phyloP scores from a whole-genome alignment of 2,329 filamentous ascomycete genomes.

The Cladosporium sp. region DNA sequence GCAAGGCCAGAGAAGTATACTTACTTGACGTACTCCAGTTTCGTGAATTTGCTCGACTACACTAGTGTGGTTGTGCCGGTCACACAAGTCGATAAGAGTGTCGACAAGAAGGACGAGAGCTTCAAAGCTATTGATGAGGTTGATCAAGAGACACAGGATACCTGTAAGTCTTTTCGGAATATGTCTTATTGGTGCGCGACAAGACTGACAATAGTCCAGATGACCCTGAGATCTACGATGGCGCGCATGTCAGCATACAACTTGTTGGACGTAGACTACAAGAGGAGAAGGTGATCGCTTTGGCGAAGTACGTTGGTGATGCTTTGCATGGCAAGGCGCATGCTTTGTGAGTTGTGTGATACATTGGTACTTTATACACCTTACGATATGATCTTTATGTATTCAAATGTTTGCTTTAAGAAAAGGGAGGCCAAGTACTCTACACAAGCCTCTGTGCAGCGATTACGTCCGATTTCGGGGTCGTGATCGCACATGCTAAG shows the following conservation, averaged over 20 bases:
- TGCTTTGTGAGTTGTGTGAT: background rate
- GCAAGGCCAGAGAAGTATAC: conserved; percentile 50
- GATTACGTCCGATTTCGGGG: background rate
- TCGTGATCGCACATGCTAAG: too few relatives aligned
- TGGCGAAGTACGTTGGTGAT: conserved; percentile 36
- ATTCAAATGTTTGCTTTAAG: background rate
- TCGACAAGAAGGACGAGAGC: conserved; percentile 47
- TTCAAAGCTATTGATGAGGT: conserved; percentile 41
- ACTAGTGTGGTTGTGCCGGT: conserved; percentile 57
- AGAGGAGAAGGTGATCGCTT: conserved; percentile 41
- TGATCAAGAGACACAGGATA: conserved; percentile 43
- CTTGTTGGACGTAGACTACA: conserved; percentile 38
- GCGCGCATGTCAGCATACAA: conserved; percentile 40
- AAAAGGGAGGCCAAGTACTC: background rate
- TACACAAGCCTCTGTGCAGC: background rate
- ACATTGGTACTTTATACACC: background rate
- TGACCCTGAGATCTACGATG: conserved; percentile 40
- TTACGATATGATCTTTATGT: background rate
- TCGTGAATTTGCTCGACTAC: conserved; percentile 59
- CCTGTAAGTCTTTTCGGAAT: conserved; percentile 39
- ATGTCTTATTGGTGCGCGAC: background rate
- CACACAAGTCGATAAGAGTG: conserved; percentile 51
- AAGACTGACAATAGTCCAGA: conserved; percentile 30
- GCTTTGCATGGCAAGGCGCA: conserved; percentile 22
- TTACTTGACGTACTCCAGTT: conserved; percentile 47